Base-by-base conservation (phyloP, 2,329 filamentous ascomycete species). In the Ascocoryne sarcoides region DNA sequence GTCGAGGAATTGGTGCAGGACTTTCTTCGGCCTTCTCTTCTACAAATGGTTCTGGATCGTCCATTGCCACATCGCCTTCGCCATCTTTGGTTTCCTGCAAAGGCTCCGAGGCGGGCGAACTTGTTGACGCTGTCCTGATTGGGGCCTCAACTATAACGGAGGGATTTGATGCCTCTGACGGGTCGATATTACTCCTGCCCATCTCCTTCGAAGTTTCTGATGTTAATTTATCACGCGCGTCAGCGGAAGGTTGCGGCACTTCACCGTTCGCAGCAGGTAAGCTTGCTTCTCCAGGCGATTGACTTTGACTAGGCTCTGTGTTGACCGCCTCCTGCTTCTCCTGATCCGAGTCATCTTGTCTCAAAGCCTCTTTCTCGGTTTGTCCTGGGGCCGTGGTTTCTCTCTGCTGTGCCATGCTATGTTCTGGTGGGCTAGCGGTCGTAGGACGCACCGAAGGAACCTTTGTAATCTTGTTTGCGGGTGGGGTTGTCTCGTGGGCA, bases 381-480 rank as follows among this genome's bases (percentile, higher is more conserved):
- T 50, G 46, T 19, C 49, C 39, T 17, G 43, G 39, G 10, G 35
- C 38, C 7, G 41, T 20, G 31, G 20, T 32, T 17, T 35, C 47
- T 28, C 39, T 49, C 15, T 51, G 37, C 31, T 47, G 47, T 8
- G 33, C 45, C 18, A 45, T 39, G 8, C 34, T 43, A 18, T 50
- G 39, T 10, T 57, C 56, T 34, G 58, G 53, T 40, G 46, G 54
- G 45, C 52, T 60, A 15, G 56, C 50, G 29, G 57, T 59, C 1
- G 48, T 48, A 38, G 55, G 55, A 31, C 52, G 52, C 15, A 58
- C 56, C 12, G 56, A 53, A 39, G 60, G 58, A 38, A 62, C 58
- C 47, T 64, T 63, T 12, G 61, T 54, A 5, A 67, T 59, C 51
- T 63, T 66, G 53, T 70, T 71, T 20, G 67, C 58, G 29, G 67